These are phyloP conservation scores for Trypanosoma conorhini DNA, from an alignment of 208 protist species.

Conservation along the genomic window DNA sequence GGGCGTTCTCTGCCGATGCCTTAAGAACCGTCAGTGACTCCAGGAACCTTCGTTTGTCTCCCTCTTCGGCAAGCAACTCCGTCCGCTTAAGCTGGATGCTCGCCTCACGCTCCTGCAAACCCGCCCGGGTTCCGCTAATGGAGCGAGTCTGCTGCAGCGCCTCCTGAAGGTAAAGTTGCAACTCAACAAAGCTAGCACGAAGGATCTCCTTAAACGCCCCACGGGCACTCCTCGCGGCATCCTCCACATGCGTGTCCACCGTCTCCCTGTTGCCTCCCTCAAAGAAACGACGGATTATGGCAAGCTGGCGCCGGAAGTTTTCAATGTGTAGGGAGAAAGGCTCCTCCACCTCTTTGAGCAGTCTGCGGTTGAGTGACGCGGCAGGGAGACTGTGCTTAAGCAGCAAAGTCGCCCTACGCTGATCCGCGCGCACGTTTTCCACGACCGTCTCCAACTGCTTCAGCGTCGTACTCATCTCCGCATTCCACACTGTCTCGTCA, in stretches of 20 bases:
- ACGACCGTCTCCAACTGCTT: slow-evolving; percentile 32
- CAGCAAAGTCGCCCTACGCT: slow-evolving; percentile 13
- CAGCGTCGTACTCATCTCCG: slow-evolving; percentile 21
- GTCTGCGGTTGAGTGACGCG: slow-evolving; percentile 4
- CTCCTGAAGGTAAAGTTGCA: slow-evolving; percentile 74
- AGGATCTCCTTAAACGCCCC: slow-evolving; percentile 33
- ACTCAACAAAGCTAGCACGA: slow-evolving; percentile 41
- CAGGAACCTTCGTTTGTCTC: slow-evolving; percentile 22
- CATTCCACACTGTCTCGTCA: slow-evolving; percentile 43
- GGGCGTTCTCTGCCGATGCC: not conserved
- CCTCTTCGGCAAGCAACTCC: slow-evolving; percentile 37
- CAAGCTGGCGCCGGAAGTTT: slow-evolving; percentile 12
- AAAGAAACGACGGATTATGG: slow-evolving; percentile 11
- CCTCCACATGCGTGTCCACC: not conserved
- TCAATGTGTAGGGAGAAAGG: slow-evolving; percentile 18
- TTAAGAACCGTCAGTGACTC: slow-evolving; percentile 24
- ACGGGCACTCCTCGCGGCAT: slow-evolving; percentile 1
- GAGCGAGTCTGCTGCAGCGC: slow-evolving; percentile 60
- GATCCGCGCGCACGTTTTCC: slow-evolving; percentile 4
- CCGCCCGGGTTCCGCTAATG: slow-evolving; percentile 6
- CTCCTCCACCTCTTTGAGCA: slow-evolving; percentile 27
- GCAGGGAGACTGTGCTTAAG: slow-evolving; percentile 12
- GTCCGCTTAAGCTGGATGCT: slow-evolving; percentile 61
- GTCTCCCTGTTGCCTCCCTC: not conserved
- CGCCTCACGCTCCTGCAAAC: slow-evolving; percentile 53